Base-by-base conservation (phyloP, 306 rosid genomes). In the Alnus rubra region DNA sequence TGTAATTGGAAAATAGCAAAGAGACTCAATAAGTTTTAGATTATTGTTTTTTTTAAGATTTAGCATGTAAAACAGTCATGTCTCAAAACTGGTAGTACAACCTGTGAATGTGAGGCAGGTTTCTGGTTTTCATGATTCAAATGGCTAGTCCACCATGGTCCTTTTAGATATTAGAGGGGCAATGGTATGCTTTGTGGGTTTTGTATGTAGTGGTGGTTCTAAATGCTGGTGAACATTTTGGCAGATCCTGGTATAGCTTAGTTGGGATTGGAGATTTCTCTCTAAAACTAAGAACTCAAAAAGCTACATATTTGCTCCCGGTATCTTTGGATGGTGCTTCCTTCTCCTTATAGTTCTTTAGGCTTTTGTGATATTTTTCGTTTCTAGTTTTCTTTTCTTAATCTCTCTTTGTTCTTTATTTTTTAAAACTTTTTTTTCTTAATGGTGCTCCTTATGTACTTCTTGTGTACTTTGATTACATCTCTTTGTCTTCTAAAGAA, bases 101-200 rank as follows among this genome's bases (percentile, higher is more conserved):
- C 33, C 5, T 0, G 31, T 56, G n/a, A 19, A 56, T 56, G 33
- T 2, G 12, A 19, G 63, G 30, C 31, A 19, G 33, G 28, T 56
- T n/a, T 19, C 71, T 39, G 7, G 28, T 65, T 35, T 64, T 65
- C 71, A 37, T 45, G 14, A 65, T 65, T 37, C 71, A 65, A 65
- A 10, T 16, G 48, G 71, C 48, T 65, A 18, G 49, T 39, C 28
- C 45, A 65, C 30, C 12, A 60, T 60, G 15, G 33, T 60, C 42
- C 68, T 60, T 4, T 64, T 15, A 65, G 9, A 37, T 37, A 35
- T 35, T 37, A 18, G 28, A 65, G 71, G 28, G 37, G 69, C 16
- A 31, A 33, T 62, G 69, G 69, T 31, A 18, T 33, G 14, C 49
- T 37, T 37, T 37, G 15, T 59, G 33, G 35, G 35, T 8, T 28